These are phyloP conservation scores for Aegilops sharonensis DNA, from an alignment of 176 grass and related monocot genomes.

Conservation along the genomic window DNA sequence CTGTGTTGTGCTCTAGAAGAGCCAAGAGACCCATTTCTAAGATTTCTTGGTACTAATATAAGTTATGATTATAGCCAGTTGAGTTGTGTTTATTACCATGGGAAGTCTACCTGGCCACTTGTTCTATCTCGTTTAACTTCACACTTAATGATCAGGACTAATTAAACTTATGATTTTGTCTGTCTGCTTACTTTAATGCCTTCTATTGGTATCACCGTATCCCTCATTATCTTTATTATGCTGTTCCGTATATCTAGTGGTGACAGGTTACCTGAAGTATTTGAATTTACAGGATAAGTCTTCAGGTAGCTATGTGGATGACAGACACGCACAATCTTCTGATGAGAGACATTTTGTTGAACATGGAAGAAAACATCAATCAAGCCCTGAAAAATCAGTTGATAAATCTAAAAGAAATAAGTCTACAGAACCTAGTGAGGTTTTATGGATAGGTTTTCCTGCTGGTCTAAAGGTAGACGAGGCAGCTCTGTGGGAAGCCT, in stretches of 20 bases:
- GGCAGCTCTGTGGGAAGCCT: slow-evolving; percentile 56
- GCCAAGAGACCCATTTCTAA: neutral
- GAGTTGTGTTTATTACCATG: slow-evolving; percentile 20
- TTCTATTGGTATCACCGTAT: neutral
- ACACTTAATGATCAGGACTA: neutral
- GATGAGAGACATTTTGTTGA: slow-evolving; percentile 49
- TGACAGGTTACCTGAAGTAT: slow-evolving; percentile 54
- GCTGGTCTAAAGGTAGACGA: slow-evolving; percentile 64
- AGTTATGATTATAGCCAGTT: neutral
- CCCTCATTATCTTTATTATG: slow-evolving; percentile 20
- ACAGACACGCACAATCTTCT: slow-evolving; percentile 46
- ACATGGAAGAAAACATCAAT: slow-evolving; percentile 48
- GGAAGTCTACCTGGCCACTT: neutral
- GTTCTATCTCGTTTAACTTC: neutral
- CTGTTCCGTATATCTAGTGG: slow-evolving; percentile 19
- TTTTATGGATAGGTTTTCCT: slow-evolving; percentile 95
- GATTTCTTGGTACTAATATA: neutral
- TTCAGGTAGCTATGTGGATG: slow-evolving; percentile 52
- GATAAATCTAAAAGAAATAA: slow-evolving; percentile 62
- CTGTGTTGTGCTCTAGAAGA: neutral
- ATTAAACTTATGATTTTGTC: neutral
- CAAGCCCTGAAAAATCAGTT: slow-evolving; percentile 61
- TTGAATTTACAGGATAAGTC: slow-evolving; percentile 80
- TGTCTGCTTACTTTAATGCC: slow-evolving; percentile 3
- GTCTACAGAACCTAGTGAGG: slow-evolving; percentile 77